Base-by-base conservation (phyloP, 192 early-diverging fungal genomes). In the Coemansia sp. region DNA sequence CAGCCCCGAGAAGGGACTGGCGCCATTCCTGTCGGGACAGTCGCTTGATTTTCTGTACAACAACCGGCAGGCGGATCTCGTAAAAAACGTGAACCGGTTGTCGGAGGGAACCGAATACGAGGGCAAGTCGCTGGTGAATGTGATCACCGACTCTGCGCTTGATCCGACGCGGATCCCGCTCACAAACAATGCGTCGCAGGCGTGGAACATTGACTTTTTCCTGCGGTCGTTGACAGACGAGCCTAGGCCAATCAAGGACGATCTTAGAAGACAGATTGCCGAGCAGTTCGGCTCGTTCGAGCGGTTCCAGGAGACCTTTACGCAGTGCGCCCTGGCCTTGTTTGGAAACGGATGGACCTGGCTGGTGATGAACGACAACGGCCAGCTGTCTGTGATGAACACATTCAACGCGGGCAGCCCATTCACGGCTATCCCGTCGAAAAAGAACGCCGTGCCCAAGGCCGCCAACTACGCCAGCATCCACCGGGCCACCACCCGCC, bases 311-410 rank as follows among this genome's bases (percentile, higher is more conserved):
- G 39, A 53, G 14, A 37, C 47, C 13, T 79, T 79, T 46, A 42
- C 19, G 6, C 18, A 53, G 20, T 46, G 47, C 29, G 77, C 77
- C 9, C 52, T 71, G 38, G 56, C 55, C 25, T 48, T 79, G 27
- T 79, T 79, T 67, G 72, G 77, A 9, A 71, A 58, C 26, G 77
- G 77, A 9, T 79, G 77, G 77, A 71, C 72, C 22, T 79, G 77
- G 77, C 60, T 79, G 49, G 71, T 79, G 19, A 27, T 50, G 30
- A 62, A 58, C 36, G 49, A 62, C 18, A 60, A 36, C 24, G 72
- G 72, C 5, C 52, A 54, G 26, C 49, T 75, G 13, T 55, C 55
- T 20, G 67, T 79, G 23, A 64, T 75, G 55, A 79, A 71, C 33
- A 79, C 77, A 3, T 79, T 41, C 56, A 79, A 66, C 30, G 61